These are phyloP conservation scores for Yarrowia porcina DNA, from an alignment of 805 yeast species.

Conservation along the genomic window DNA sequence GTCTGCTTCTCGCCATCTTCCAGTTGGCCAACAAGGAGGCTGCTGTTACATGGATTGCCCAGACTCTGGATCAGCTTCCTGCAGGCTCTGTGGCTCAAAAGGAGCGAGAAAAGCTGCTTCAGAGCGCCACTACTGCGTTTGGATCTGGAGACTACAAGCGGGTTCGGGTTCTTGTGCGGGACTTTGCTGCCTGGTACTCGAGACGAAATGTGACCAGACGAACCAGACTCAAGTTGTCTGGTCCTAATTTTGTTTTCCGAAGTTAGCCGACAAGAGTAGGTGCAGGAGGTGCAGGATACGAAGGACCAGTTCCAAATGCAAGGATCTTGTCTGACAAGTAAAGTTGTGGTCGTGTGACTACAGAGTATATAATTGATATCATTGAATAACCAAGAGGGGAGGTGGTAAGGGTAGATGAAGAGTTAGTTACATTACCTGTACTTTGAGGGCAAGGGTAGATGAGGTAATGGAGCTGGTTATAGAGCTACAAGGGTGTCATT, in stretches of 20 bases:
- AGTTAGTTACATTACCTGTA: too few species aligned
- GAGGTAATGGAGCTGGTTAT: too few species aligned
- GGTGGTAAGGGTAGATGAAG: background rate
- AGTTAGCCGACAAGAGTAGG: background rate
- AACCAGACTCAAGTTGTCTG: slow-evolving; percentile 13
- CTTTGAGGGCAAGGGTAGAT: too few species aligned
- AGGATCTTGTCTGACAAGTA: background rate
- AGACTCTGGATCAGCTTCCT: slow-evolving; percentile 57
- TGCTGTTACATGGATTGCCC: slow-evolving; percentile 61
- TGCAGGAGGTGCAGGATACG: background rate
- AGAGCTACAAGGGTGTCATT: too few species aligned
- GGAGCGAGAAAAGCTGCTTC: slow-evolving; percentile 62
- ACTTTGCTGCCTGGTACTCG: slow-evolving; percentile 78
- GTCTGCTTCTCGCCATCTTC: slow-evolving; percentile 62
- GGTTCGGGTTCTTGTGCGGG: slow-evolving; percentile 66
- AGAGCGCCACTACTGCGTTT: slow-evolving; percentile 32
- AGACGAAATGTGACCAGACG: slow-evolving; percentile 58
- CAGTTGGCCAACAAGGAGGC: slow-evolving; percentile 42
- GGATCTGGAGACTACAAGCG: slow-evolving; percentile 68
- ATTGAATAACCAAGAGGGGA: background rate
- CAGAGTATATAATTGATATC: background rate
- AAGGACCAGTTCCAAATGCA: background rate
- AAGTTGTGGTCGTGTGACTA: background rate
- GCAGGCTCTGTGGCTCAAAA: slow-evolving; percentile 58
- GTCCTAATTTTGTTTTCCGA: slow-evolving; percentile 11